These are phyloP conservation scores for Populus davidiana DNA, from an alignment of 345 rosid species.

Conservation along the genomic window DNA sequence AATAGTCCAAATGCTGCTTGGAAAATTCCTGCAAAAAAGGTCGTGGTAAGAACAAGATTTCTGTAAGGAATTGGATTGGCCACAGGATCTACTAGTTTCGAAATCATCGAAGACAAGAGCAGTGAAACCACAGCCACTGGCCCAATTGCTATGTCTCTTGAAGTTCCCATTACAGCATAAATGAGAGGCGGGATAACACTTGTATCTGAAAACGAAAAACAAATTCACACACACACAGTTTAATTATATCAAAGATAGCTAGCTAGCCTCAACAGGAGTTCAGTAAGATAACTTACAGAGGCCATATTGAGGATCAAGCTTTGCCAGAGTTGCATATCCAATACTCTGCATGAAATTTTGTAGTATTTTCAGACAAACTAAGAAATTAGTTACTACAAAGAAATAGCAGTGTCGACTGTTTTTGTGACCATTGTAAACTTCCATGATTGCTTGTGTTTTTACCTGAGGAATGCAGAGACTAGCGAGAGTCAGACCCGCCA, in stretches of 20 bases:
- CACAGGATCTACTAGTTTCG: slow-evolving; percentile 57
- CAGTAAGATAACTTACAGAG: slow-evolving; percentile 57
- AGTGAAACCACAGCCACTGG: slow-evolving; percentile 93
- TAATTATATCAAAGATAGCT: not conserved
- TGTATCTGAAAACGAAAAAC: slow-evolving; percentile 45
- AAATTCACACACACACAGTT: not conserved
- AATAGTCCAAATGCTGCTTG: slow-evolving; percentile 78
- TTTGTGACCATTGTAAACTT: not conserved
- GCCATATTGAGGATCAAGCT: slow-evolving; percentile 91
- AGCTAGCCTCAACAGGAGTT: not conserved
- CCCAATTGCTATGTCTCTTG: slow-evolving; percentile 86
- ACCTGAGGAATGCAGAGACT: slow-evolving; percentile 99
- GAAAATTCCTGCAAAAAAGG: slow-evolving; percentile 79
- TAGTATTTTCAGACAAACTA: not conserved
- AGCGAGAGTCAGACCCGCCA: slow-evolving; percentile 92
- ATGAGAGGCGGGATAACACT: slow-evolving; percentile 86
- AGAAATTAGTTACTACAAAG: not conserved
- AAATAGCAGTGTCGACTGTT: not conserved
- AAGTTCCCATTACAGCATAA: slow-evolving; percentile 88
- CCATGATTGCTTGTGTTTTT: not conserved
- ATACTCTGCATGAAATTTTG: slow-evolving; percentile 50
- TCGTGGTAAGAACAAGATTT: slow-evolving; percentile 63
- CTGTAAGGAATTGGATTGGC: slow-evolving; percentile 58
- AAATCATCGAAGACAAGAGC: slow-evolving; percentile 73
- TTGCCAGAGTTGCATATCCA: slow-evolving; percentile 91